phyloP scores from a whole-genome alignment of 306 rosid genomes.

The Acacia melanoxylon region DNA sequence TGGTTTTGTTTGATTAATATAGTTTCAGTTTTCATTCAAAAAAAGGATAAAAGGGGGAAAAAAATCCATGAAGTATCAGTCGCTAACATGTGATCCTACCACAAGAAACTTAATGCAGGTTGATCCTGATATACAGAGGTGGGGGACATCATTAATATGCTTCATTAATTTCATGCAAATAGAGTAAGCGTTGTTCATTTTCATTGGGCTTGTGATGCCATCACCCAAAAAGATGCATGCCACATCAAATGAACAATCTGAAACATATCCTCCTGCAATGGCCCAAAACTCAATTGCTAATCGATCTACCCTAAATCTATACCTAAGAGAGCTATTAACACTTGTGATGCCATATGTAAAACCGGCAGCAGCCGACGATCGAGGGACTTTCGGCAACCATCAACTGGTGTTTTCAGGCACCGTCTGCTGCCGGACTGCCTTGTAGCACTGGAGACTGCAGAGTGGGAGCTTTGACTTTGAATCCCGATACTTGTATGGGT shows the following conservation, averaged over 20 bases:
- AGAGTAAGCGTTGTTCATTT: background rate
- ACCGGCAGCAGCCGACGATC: constrained; percentile 21
- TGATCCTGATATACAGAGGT: background rate
- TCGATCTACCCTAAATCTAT: constrained; percentile 24
- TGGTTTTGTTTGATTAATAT: too few species aligned
- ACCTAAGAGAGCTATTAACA: constrained; percentile 28
- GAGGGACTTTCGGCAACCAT: constrained; percentile 22
- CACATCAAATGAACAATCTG: constrained; percentile 30
- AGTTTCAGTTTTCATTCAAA: background rate
- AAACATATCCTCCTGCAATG: constrained; percentile 27
- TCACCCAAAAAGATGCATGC: constrained; percentile 15
- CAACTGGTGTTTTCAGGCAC: constrained; percentile 44
- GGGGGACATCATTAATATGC: background rate
- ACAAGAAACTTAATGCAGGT: background rate
- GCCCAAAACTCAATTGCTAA: constrained; percentile 20
- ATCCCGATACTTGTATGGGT: constrained; percentile 85
- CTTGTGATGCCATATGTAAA: constrained; percentile 15
- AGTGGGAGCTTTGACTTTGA: constrained; percentile 86
- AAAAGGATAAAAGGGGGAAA: too few species aligned
- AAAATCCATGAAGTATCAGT: too few species aligned
- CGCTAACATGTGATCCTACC: background rate
- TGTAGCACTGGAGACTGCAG: constrained; percentile 92
- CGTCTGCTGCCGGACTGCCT: constrained; percentile 55
- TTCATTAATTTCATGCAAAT: background rate
- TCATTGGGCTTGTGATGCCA: constrained; percentile 14